Evolutionary conservation across 768 basidiomycete species (phyloP), one percentile per base, ranked within the genome.

Genomic region (Lactarius hengduanensis): DNA sequence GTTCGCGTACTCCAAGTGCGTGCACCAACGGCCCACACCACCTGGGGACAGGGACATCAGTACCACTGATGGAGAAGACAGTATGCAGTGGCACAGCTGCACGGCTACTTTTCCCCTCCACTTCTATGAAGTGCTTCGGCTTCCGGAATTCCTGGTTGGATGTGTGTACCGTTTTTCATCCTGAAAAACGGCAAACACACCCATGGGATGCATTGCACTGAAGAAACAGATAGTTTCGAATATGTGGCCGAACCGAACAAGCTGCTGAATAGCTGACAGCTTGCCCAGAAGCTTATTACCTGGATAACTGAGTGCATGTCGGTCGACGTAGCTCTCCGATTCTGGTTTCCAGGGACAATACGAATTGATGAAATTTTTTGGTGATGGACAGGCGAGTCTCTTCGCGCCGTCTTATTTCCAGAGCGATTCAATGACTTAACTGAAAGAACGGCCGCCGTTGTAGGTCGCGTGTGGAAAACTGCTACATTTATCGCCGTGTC

Each of bases 1-100:
- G 0, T 97, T 96, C 76, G 89, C 92, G 0, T 97, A 96, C 75
- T 94, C 91, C 10, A 94, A 96, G 92, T 94, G 94, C 43, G 83
- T 96, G 55, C 95, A 96, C 73, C 95, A 97, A 74, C 83, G 88
- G 2, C 90, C 93, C 7, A 73, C 84, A 2, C 75, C 84, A 2
- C 75, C 77, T 2, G 61, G 71, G 50, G 50, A 69, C 22, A 20
- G 26, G 16, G 45, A 32, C 26, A 47, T 57, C 20, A 7, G 32
- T 26, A 50, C 65, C 47, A 59, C 57, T 9, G 64, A 66, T 6
- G 74, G 75, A 26, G 75, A 79, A 13, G 78, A 79, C 20, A 80
- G 84, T 55, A 73, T 88, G 11, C 36, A 38, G 7, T 38, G 28
- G 89, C 91, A 3, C 94, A 96, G 73, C 76, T 96, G 32, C 94